These are phyloP conservation scores for Fusarium setosum DNA, from an alignment of 2,329 filamentous ascomycete genomes.

Conservation along the genomic window DNA sequence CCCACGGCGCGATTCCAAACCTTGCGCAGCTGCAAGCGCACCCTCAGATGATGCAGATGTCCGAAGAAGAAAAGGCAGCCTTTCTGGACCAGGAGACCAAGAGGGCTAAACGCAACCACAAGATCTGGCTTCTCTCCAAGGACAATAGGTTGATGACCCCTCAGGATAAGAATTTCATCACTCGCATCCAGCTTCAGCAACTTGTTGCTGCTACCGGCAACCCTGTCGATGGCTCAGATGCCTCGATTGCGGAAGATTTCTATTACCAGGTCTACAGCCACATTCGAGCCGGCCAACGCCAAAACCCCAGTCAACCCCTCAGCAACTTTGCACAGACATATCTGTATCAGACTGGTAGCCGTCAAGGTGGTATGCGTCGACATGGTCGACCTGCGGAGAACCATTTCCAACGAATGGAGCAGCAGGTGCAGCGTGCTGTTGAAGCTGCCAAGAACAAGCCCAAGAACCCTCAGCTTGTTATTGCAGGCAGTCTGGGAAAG, in stretches of 20 bases:
- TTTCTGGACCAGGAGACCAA: conserved; percentile 93
- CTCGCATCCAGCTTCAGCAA: conserved; percentile 96
- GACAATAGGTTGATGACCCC: conserved; percentile 99
- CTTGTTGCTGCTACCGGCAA: conserved; percentile 93
- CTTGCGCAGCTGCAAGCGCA: conserved; percentile 50
- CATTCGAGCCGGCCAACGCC: conserved; percentile 88
- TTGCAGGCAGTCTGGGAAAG: conserved; percentile 95
- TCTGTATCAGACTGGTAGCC: conserved; percentile 91
- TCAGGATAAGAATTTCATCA: conserved; percentile 99
- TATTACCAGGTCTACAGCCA: conserved; percentile 98
- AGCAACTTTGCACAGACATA: conserved; percentile 99
- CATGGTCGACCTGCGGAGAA: conserved; percentile 90
- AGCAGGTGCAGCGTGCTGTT: conserved; percentile 96
- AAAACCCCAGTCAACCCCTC: conserved; percentile 91
- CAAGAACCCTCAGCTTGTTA: conserved; percentile 96
- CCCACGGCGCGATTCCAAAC: conserved; percentile 62
- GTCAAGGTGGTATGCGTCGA: conserved; percentile 79
- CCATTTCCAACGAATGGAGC: conserved; percentile 98
- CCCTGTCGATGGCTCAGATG: conserved; percentile 83
- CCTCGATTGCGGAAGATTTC: conserved; percentile 90
- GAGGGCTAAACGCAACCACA: conserved; percentile 96
- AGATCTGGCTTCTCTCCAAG: conserved; percentile 92
- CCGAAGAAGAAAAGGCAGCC: conserved; percentile 84
- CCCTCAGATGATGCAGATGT: conserved; percentile 72
- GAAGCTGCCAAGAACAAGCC: conserved; percentile 97